phyloP scores from a whole-genome alignment of 176 grass and related monocot species.

The Paspalum vaginatum region DNA sequence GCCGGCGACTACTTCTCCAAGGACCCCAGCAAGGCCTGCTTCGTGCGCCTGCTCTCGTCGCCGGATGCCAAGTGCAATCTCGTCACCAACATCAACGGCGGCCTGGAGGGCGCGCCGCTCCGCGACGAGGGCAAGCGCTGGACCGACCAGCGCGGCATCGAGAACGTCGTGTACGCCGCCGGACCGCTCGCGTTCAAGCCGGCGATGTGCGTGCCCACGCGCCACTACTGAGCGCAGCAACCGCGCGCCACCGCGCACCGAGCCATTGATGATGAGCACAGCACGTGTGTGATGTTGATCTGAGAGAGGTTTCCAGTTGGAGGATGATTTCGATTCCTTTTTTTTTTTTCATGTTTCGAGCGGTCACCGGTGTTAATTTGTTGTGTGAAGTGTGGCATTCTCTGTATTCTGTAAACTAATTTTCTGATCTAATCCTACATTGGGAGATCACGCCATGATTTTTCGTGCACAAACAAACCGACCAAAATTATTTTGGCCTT shows the following conservation, averaged over 20 bases:
- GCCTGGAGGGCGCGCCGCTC: constrained; percentile 51
- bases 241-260: too few relatives aligned
- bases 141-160: background rate
- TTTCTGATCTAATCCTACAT: background rate
- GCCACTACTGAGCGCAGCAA: background rate
- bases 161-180: constrained; percentile 40
- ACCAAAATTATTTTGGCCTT: too few relatives aligned
- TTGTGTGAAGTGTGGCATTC: background rate
- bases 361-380: background rate
- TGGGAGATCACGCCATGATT: too few relatives aligned
- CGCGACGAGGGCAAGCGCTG: constrained; percentile 56
- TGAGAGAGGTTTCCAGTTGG: background rate
- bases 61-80: constrained; percentile 53
- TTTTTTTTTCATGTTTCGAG: background rate
- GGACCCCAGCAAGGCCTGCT: constrained; percentile 63
- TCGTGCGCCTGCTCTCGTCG: constrained; percentile 65
- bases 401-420: background rate
- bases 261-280: background rate
- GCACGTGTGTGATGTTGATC: background rate
- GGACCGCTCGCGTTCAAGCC: constrained; percentile 71
- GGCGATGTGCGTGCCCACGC: constrained; percentile 35
- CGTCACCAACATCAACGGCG: constrained; percentile 64
- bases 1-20: background rate
- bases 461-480: too few relatives aligned
- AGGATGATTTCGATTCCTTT: background rate